A percentile compares a stretch with the other conserved stretches of the same genome.
Conservation (phyloP, 2,329 filamentous ascomycete species). For the Ceratocystiopsis minuta region DNA sequence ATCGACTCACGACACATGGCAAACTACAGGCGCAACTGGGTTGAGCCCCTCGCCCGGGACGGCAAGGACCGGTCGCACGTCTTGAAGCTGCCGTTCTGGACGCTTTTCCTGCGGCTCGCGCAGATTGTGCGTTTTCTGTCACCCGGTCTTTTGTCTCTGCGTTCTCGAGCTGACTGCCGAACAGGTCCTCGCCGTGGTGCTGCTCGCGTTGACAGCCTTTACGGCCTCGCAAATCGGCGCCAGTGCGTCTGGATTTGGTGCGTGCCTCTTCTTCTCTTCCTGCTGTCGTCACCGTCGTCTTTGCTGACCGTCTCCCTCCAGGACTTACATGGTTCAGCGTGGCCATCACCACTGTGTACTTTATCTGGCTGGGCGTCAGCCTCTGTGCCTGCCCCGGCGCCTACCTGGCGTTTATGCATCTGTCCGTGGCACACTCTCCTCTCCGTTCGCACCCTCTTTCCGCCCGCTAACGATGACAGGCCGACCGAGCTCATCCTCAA, state of each 20-base stretch:
- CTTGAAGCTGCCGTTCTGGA: conserved; percentile 9
- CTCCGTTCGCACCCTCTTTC: no score
- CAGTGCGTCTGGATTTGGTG: neutral
- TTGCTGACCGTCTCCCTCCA: neutral
- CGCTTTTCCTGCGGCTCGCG: conserved; percentile 6
- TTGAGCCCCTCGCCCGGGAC: conserved; percentile 1
- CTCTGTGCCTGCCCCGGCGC: conserved; percentile 1
- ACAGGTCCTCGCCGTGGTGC: conserved; percentile 5
- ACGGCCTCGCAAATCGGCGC: conserved; percentile 6
- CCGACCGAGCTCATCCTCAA: conserved; percentile 7
- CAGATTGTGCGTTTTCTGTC: conserved; percentile 1
- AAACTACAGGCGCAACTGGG: conserved; percentile 2
- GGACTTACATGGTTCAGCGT: conserved; percentile 10
- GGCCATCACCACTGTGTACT: conserved; percentile 8
- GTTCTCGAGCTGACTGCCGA: no score
- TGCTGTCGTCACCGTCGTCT: neutral
- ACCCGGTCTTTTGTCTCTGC: no score
- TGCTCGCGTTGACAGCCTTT: conserved; percentile 7
- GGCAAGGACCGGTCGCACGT: conserved; percentile 7
- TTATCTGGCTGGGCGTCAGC: conserved; percentile 8
- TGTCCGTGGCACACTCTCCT: conserved; percentile 2
- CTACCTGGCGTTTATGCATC: conserved; percentile 8
- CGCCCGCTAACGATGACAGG: neutral
- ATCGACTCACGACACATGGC: conserved; percentile 1
- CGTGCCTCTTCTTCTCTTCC: neutral